Evolutionary conservation across 495 filamentous ascomycete species (phyloP).

Genomic region (Neurospora tetraspora): DNA sequence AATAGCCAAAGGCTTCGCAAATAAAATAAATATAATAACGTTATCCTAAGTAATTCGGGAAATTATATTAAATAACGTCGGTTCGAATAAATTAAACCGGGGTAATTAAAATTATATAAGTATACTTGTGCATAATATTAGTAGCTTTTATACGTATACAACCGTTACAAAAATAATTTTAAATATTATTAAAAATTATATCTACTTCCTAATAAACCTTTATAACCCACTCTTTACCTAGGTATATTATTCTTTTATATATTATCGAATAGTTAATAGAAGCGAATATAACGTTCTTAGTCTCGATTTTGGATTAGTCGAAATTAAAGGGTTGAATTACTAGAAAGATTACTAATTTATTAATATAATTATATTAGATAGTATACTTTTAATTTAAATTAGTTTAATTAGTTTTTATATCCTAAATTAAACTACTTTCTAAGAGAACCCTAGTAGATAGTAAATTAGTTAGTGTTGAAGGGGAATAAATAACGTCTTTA

Average conservation of each 20-base stretch:
- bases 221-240: background rate
- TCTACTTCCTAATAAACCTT: background rate
- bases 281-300: background rate
- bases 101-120: background rate
- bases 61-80: no score
- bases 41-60: no score
- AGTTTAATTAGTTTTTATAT: background rate
- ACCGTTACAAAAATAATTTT: background rate
- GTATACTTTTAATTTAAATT: no score
- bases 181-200: background rate
- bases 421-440: background rate
- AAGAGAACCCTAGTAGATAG: rapidly evolving
- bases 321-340: background rate
- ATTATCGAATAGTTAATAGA: background rate
- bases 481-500: background rate
- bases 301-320: background rate
- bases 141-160: background rate
- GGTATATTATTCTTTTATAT: background rate
- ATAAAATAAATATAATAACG: no score
- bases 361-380: no score
- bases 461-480: background rate
- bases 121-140: background rate
- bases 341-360: background rate
- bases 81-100: no score
- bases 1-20: no score